Evolutionary conservation across 352 stramenopile species (phyloP), one percentile per base, ranked within the genome.

Genomic region (Globisporangium viniferum): DNA sequence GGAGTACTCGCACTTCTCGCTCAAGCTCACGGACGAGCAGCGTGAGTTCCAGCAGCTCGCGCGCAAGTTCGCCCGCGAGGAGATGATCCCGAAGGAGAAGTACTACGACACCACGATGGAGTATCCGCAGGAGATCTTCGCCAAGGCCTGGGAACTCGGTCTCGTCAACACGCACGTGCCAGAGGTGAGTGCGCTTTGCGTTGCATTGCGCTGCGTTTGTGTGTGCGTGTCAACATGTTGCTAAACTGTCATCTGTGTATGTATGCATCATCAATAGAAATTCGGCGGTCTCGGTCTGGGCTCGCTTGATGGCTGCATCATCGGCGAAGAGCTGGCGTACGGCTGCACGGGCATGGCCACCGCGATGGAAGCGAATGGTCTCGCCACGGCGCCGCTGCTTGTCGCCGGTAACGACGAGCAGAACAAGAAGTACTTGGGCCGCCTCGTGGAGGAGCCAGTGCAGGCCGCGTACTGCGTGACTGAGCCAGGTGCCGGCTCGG

Each of bases 391-490:
- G 29, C 91, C 91, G 33, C 73, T 97, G 56, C 77, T 97, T 8
- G 84, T 97, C 12, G 91, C 89, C 5, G 90, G 76, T 33, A 91
- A 81, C 62, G 85, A 96, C 56, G 81, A 60, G 49, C 91, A 97
- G 73, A 89, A 89, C 70, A 86, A 86, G 31, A 94, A 97, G 72
- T 97, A 97, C 71, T 79, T 97, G 27, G 89, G 86, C 9, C 82
- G 84, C 5, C 76, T 97, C 22, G 81, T 89, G 10, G 89, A 95
- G 39, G 89, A 91, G 64, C 88, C 91, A 1, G 66, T 93, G 9
- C 86, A 97, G 70, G 88, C 88, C 48, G 86, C 87, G 20, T 97
- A 97, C 77, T 96, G 90, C 65, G 87, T 98, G 59, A 98, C 91
- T 1, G 93, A 98, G 66, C 91, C 93, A 0, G 89, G 87, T 31